phyloP scores from a whole-genome alignment of 1,284 basidiomycete species.

The Tylopilus sp. region DNA sequence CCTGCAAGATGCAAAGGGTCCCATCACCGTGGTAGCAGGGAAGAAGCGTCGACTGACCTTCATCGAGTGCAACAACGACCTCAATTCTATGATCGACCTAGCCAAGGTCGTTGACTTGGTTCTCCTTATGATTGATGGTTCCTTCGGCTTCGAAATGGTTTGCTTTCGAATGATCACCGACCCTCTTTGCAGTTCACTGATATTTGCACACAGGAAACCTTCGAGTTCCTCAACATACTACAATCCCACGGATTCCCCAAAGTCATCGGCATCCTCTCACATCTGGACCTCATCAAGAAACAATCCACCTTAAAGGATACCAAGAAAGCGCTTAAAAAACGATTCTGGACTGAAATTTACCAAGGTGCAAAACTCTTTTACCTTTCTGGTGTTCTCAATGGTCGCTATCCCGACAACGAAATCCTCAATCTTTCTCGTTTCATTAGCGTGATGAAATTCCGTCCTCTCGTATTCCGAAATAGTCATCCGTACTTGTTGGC shows the following conservation, averaged over 20 bases:
- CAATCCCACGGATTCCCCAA: constrained; percentile 98
- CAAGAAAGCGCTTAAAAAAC: constrained; percentile 95
- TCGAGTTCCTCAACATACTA: constrained; percentile 97
- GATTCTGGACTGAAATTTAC: constrained; percentile 99
- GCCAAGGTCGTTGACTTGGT: constrained; percentile 97
- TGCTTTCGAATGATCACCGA: constrained; percentile 16
- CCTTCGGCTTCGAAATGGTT: constrained; percentile 99
- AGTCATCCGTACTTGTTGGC: constrained; percentile 94
- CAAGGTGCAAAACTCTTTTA: constrained; percentile 99
- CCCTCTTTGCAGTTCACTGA: neutral
- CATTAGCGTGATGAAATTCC: constrained; percentile 98
- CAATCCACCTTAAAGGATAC: constrained; percentile 82
- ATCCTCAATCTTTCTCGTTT: constrained; percentile 95
- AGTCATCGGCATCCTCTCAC: constrained; percentile 94
- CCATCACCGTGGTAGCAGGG: constrained; percentile 92
- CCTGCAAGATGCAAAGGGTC: constrained; percentile 85
- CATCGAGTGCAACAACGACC: constrained; percentile 96
- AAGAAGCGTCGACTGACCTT: constrained; percentile 94
- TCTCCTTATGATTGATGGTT: constrained; percentile 96
- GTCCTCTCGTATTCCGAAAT: constrained; percentile 95
- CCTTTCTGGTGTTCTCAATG: constrained; percentile 95
- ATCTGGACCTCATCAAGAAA: constrained; percentile 97
- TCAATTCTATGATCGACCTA: constrained; percentile 98
- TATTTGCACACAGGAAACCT: constrained; percentile 74
- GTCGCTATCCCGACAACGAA: constrained; percentile 96